Evolutionary conservation across 2,329 filamentous ascomycete genomes (phyloP), one percentile per base, ranked within the genome.

Genomic region (Pyrenochaeta sp.): DNA sequence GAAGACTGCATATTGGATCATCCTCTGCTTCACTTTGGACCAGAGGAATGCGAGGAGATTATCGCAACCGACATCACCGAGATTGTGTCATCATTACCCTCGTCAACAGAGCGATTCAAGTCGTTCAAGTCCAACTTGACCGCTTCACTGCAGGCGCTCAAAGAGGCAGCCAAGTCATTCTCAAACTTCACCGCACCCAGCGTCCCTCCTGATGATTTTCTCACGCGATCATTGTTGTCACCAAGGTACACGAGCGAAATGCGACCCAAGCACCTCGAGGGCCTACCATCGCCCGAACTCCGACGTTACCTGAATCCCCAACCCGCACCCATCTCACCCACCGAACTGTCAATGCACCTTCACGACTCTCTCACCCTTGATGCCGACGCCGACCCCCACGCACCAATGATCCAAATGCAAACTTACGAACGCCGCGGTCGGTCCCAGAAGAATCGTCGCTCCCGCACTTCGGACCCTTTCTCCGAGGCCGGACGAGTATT

Each of bases 101-200:
- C 63, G 6, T 65, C 71, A 5, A 65, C 69, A 14, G 58, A 71
- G 18, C 64, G 74, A 23, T 78, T 79, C 39, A 79, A 80, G 48
- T 82, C 80, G 1, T 85, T 88, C 75, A 87, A 84, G 56, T 88
- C 86, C 0, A 88, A 88, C 55, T 75, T 88, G 37, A 88, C 85
- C 0, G 83, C 85, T 2, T 88, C 86, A 0, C 71, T 88, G 17
- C 82, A 85, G 55, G 85, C 83, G 3, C 79, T 88, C 45, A 87
- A 84, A 71, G 83, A 83, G 6, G 84, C 84, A 0, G 85, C 85
- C 10, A 85, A 83, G 51, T 85, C 83, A 0, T 83, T 88, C 37
- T 86, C 85, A 6, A 84, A 84, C 45, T 83, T 87, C 59, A 80
- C 83, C 14, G 80, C 82, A 18, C 76, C 75, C 32, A 76, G 77